Base-by-base conservation (phyloP, 2,329 filamentous ascomycete species). In the Pezicula neosporulosa region DNA sequence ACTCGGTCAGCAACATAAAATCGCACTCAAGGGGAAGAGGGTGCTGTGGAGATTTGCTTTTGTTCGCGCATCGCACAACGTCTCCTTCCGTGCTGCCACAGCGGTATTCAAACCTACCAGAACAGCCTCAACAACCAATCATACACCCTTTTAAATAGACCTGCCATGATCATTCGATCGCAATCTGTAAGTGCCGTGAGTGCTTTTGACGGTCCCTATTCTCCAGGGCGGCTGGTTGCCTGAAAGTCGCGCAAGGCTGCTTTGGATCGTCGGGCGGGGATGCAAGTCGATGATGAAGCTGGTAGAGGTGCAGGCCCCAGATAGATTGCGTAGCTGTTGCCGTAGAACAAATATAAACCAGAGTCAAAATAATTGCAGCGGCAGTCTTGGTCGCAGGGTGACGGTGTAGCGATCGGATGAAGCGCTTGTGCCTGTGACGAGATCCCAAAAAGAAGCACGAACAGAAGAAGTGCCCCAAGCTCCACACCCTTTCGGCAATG, bases 101-200 rank as follows among this genome's bases (percentile, higher is more conserved):
- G 43, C 55, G 59, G 49, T 43, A 47, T 35, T 27, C n/a, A 49
- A 24, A 80, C 83, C 77, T 67, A 97, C 93, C 94, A 99, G 75
- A 99, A 97, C 66, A 94, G 89, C 78, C 93, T 87, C 76, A 99
- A 77, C 70, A 97, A 80, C 93, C 93, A 97, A 83, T 97, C 94
- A 79, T 97, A 97, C 72, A 99, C 86, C 75, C 86, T 87, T 68
- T 87, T 89, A 73, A 99, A 96, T 70, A 99, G 77, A 63, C 90
- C 89, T 65, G 90, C 89, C 92, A 97, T 97, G 73, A 60, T 77
- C 69, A 57, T 60, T 61, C 52, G 47, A 56, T 60, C 38, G 44
- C 49, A 53, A 51, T 43, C 28, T 43, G 38, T 42, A 28, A 21
- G 10, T 6, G 21, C n/a, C 27, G 35, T 37, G 43, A 45, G 45